phyloP scores from a whole-genome alignment of 2,329 filamentous ascomycete genomes.

The Xylariaceae sp. region DNA sequence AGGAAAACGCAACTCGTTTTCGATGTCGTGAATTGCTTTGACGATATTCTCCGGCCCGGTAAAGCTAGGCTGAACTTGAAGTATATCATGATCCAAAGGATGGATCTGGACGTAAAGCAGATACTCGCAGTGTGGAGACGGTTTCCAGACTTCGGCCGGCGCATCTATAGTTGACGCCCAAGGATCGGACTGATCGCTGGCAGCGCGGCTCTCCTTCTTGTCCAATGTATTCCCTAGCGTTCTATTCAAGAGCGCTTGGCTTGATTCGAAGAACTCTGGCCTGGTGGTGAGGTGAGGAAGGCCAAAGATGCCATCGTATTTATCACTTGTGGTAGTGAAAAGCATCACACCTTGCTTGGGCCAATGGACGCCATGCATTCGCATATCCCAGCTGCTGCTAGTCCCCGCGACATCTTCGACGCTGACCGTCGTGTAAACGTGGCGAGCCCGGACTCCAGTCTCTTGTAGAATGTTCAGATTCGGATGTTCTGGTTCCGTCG shows the following conservation, averaged over 20 bases:
- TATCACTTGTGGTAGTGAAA: conserved; percentile 86
- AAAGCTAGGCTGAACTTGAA: conserved; percentile 33
- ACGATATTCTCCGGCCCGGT: conserved; percentile 35
- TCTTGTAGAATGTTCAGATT: conserved; percentile 34
- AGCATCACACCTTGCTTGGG: conserved; percentile 73
- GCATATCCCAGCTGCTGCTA: conserved; percentile 74
- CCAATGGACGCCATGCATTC: conserved; percentile 81
- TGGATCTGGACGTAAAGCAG: conserved; percentile 80
- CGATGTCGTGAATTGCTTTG: conserved; percentile 50
- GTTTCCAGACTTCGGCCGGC: conserved; percentile 53
- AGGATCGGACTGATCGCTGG: conserved; percentile 60
- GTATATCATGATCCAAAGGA: conserved; percentile 42
- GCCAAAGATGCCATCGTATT: conserved; percentile 87
- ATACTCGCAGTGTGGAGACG: conserved; percentile 79
- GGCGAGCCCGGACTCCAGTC: conserved; percentile 56
- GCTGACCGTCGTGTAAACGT: conserved; percentile 65
- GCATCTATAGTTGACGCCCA: conserved; percentile 70
- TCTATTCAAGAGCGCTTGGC: conserved; percentile 64
- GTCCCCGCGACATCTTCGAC: conserved; percentile 67
- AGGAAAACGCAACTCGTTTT: conserved; percentile 59
- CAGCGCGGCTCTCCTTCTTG: conserved; percentile 55
- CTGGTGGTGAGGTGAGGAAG: conserved; percentile 74
- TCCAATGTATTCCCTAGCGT: conserved; percentile 65
- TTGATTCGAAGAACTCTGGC: conserved; percentile 52
- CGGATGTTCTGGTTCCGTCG: conserved; percentile 41